Evolutionary conservation across 2,329 filamentous ascomycete genomes (phyloP).

Genomic region (Aurifilum marmelostoma): DNA sequence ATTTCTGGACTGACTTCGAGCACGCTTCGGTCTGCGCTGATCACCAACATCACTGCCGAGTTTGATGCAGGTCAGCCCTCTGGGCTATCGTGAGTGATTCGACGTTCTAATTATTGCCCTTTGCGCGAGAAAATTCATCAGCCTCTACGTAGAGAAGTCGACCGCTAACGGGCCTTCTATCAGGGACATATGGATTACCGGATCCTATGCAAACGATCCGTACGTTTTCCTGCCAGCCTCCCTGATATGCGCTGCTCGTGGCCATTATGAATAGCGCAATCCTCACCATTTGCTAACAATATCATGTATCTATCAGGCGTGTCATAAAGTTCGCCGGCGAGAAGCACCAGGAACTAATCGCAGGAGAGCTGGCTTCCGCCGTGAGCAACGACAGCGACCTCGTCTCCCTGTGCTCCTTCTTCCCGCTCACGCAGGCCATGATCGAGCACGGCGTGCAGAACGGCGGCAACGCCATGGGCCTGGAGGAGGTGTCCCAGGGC

Average conservation of each 20-base stretch:
- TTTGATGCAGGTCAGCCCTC: constrained; percentile 9
- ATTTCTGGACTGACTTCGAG: not conserved
- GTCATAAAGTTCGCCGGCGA: constrained; percentile 14
- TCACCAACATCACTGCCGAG: constrained; percentile 2
- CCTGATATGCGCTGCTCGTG: not conserved
- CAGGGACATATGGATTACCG: constrained; percentile 2
- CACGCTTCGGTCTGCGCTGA: not conserved
- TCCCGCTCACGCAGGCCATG: constrained; percentile 40
- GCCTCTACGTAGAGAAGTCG: not conserved
- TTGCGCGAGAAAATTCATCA: not conserved
- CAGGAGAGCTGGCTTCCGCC: constrained; percentile 35
- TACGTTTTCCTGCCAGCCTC: not conserved
- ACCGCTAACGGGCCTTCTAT: not conserved
- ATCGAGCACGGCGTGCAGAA: constrained; percentile 37
- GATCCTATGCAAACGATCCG: not conserved
- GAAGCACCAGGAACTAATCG: constrained; percentile 26
- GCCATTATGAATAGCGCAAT: not conserved
- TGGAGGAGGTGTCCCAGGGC: constrained; percentile 36
- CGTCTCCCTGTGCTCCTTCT: constrained; percentile 39
- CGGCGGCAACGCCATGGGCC: constrained; percentile 41
- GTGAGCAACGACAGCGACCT: constrained; percentile 32
- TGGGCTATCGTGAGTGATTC: constrained; percentile 31
- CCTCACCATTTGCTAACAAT: not conserved
- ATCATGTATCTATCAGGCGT: not conserved
- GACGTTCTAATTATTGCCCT: not conserved